A percentile compares a stretch with the other conserved stretches of the same genome.
These are phyloP conservation scores for Beauveria brongniartii DNA, from an alignment of 2,329 filamentous ascomycete species.

Conservation along the genomic window DNA sequence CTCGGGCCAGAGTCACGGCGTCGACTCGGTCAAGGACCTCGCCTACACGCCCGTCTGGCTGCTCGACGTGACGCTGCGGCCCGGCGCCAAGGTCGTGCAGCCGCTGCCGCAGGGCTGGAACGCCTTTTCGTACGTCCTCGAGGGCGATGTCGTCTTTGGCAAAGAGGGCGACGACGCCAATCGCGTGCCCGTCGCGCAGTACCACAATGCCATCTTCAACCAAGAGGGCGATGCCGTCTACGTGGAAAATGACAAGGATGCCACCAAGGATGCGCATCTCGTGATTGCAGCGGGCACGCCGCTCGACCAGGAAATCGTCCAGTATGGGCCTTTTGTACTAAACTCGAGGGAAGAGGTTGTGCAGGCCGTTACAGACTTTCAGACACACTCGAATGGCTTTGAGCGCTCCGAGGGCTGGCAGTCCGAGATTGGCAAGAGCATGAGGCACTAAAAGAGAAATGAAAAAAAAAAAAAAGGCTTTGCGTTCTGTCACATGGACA, in stretches of 20 bases:
- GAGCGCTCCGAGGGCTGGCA: conserved; percentile 72
- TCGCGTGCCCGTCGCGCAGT: conserved; percentile 49
- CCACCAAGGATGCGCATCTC: conserved; percentile 49
- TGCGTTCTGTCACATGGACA: neutral
- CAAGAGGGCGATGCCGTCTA: conserved; percentile 68
- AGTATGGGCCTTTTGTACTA: conserved; percentile 82
- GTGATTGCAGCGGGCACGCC: conserved; percentile 73
- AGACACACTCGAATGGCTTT: conserved; percentile 66
- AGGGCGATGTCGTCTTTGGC: conserved; percentile 60
- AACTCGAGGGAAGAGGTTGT: conserved; percentile 64
- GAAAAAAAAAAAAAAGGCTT: too few relatives aligned
- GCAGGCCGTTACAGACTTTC: conserved; percentile 69
- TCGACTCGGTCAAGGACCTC: conserved; percentile 81
- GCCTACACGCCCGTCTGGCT: conserved; percentile 98
- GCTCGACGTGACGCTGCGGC: conserved; percentile 71
- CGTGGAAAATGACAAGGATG: conserved; percentile 58
- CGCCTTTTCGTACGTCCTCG: conserved; percentile 79
- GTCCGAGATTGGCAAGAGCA: conserved; percentile 78
- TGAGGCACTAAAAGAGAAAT: conserved; percentile 34
- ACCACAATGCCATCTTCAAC: conserved; percentile 85
- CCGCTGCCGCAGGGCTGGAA: conserved; percentile 76
- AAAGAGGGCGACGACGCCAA: conserved; percentile 37
- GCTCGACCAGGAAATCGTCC: conserved; percentile 70
- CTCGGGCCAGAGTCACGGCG: conserved; percentile 71
- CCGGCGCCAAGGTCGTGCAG: conserved; percentile 72